Percentiles rank a stretch among this genome's conserved stretches.
phyloP scores from a whole-genome alignment of 208 protist species.

The Entamoeba invadens region DNA sequence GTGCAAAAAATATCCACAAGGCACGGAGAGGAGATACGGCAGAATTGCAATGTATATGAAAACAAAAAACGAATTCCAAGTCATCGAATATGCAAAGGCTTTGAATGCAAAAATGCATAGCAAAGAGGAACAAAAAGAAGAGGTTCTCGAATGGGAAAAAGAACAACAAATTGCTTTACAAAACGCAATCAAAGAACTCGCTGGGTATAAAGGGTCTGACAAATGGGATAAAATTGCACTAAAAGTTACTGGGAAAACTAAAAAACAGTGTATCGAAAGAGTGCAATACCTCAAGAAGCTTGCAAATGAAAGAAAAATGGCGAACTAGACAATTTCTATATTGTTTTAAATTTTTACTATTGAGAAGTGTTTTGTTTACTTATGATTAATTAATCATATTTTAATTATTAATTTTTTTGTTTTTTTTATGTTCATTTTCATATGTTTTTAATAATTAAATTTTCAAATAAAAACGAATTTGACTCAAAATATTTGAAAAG shows the following conservation, averaged over 20 bases:
- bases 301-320: background rate
- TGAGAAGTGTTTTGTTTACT: too few relatives aligned
- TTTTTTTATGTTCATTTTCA: too few relatives aligned
- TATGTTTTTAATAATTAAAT: too few relatives aligned
- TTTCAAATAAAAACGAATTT: too few relatives aligned
- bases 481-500: too few relatives aligned
- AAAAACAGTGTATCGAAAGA: background rate
- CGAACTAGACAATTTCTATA: too few relatives aligned
- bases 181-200: background rate
- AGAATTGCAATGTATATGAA: background rate
- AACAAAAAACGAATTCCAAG: background rate
- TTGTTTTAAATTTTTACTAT: too few relatives aligned
- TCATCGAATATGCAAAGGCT: background rate
- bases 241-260: background rate
- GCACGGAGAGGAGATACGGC: background rate
- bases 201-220: background rate
- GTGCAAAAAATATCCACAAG: background rate
- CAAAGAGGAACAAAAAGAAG: background rate
- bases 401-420: too few relatives aligned
- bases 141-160: background rate
- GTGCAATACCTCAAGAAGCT: background rate
- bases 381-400: too few relatives aligned
- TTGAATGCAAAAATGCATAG: background rate
- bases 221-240: background rate
- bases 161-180: background rate